Percentiles rank a stretch among this genome's conserved stretches.
Evolutionary conservation across 1,284 basidiomycete species (phyloP).

Genomic region (Cutaneotrichosporon daszewskae): DNA sequence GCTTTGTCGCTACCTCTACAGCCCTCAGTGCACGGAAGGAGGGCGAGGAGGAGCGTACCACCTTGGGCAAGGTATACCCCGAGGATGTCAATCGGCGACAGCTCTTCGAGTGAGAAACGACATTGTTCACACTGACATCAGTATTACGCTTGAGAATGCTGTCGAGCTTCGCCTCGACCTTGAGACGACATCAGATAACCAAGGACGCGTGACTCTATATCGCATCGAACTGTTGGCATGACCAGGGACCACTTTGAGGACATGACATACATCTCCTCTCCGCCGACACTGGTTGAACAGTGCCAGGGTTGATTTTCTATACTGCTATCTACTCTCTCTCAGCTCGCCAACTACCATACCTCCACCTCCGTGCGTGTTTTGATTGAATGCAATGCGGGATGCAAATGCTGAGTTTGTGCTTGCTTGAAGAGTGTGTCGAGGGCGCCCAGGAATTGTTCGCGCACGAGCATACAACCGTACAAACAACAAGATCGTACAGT

Average conservation of each 20-base stretch:
- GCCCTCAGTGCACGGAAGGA: slow-evolving; percentile 20
- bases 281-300: slow-evolving; percentile 11
- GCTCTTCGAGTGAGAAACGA: slow-evolving; percentile 37
- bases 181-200: slow-evolving; percentile 44
- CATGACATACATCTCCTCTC: slow-evolving; percentile 10
- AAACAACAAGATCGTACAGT: slow-evolving; percentile 12
- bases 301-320: slow-evolving; percentile 6
- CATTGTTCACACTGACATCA: background rate
- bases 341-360: background rate
- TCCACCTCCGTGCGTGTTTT: slow-evolving; percentile 4
- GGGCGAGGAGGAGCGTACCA: slow-evolving; percentile 28
- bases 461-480: slow-evolving; percentile 9
- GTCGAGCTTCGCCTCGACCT: slow-evolving; percentile 32
- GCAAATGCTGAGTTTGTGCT: slow-evolving; percentile 6
- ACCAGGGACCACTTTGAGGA: background rate
- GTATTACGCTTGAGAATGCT: background rate
- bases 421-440: slow-evolving; percentile 1
- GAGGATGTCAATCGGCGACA: slow-evolving; percentile 44
- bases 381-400: background rate
- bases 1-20: slow-evolving; percentile 40
- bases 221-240: slow-evolving; percentile 31
- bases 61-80: slow-evolving; percentile 40
- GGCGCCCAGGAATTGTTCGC: no score
- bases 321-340: background rate
- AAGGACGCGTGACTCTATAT: slow-evolving; percentile 46